These are phyloP conservation scores for Neltuma alba DNA, from an alignment of 306 rosid genomes.

Conservation along the genomic window DNA sequence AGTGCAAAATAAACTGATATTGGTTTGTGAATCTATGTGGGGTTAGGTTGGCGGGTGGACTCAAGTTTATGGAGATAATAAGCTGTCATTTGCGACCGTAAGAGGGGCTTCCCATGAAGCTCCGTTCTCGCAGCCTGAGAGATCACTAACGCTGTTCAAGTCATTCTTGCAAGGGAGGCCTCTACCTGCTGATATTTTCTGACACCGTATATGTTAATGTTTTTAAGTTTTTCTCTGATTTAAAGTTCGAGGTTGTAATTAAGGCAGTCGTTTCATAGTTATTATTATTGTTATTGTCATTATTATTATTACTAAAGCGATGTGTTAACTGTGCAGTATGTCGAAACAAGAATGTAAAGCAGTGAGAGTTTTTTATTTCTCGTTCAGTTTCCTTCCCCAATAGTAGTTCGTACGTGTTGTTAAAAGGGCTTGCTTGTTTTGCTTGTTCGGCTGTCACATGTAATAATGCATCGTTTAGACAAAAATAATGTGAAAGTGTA, in stretches of 20 bases:
- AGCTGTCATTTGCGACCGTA: conserved; percentile 85
- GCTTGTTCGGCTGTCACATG: conserved; percentile 20
- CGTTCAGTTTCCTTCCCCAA: background rate
- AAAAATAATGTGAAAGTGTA: conserved; percentile 14
- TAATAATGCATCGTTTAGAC: conserved; percentile 25
- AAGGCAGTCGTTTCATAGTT: conserved; percentile 19
- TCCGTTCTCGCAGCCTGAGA: conserved; percentile 95
- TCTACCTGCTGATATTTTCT: conserved; percentile 61
- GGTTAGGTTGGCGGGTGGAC: conserved; percentile 98
- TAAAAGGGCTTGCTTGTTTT: conserved; percentile 20
- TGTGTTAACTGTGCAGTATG: conserved; percentile 30
- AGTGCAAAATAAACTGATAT: conserved; percentile 17
- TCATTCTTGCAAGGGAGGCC: conserved; percentile 71
- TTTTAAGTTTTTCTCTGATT: conserved; percentile 17
- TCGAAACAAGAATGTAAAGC: conserved; percentile 26
- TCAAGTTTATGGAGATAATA: conserved; percentile 77
- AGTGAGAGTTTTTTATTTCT: background rate
- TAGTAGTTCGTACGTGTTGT: background rate
- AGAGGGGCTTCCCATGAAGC: conserved; percentile 98
- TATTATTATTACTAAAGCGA: conserved; percentile 36
- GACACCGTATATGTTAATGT: conserved; percentile 33
- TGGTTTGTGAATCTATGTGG: conserved; percentile 9
- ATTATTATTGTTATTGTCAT: conserved; percentile 32
- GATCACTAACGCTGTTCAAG: conserved; percentile 82
- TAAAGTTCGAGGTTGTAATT: conserved; percentile 45